Evolutionary conservation across 2,329 filamentous ascomycete species (phyloP).

Genomic region (Diaporthe nobilis): DNA sequence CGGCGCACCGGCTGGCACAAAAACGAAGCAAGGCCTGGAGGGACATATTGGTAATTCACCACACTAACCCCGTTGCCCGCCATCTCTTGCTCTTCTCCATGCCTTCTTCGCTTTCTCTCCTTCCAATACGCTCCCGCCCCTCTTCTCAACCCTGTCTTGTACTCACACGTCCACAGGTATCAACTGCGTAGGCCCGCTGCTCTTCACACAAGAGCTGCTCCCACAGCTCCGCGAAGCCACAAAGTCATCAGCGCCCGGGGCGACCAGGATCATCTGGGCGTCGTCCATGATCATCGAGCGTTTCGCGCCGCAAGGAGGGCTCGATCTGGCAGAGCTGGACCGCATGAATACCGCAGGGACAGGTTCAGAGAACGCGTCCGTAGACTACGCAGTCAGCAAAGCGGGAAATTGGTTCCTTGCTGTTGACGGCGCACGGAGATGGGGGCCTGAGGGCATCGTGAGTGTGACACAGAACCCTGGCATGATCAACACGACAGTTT

Average conservation of each 20-base stretch:
- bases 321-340: slow-evolving; percentile 37
- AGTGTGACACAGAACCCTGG: slow-evolving; percentile 41
- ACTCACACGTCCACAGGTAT: slow-evolving; percentile 40
- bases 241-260: slow-evolving; percentile 40
- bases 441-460: slow-evolving; percentile 37
- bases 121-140: neutral
- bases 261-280: slow-evolving; percentile 51
- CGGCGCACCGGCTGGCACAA: slow-evolving; percentile 41
- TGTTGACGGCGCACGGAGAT: slow-evolving; percentile 33
- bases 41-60: slow-evolving; percentile 45
- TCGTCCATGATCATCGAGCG: slow-evolving; percentile 42
- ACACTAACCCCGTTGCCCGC: too few species aligned
- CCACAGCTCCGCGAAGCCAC: slow-evolving; percentile 52
- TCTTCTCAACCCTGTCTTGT: neutral
- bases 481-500: slow-evolving; percentile 39
- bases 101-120: neutral
- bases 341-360: slow-evolving; percentile 28
- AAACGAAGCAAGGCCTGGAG: slow-evolving; percentile 52
- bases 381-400: slow-evolving; percentile 40
- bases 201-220: slow-evolving; percentile 53
- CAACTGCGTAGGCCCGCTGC: slow-evolving; percentile 52
- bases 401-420: slow-evolving; percentile 41
- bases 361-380: slow-evolving; percentile 24
- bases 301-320: slow-evolving; percentile 29
- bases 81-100: neutral